Evolutionary conservation across 495 filamentous ascomycete species (phyloP).

Genomic region (Penicillium flavigenum): DNA sequence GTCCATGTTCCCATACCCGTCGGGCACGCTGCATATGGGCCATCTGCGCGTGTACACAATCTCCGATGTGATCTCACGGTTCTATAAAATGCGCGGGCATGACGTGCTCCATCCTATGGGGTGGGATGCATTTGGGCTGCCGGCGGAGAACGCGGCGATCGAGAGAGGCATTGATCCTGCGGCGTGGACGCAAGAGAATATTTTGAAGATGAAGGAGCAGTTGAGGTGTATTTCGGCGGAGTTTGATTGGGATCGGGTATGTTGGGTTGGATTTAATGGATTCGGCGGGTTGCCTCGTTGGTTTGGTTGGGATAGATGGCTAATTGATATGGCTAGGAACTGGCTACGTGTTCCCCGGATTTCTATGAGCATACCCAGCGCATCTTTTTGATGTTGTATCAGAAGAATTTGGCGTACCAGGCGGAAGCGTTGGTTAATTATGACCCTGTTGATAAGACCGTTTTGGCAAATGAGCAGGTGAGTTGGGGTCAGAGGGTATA

Average conservation of each 20-base stretch:
- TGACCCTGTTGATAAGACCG: constrained; percentile 85
- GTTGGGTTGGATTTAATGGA: constrained; percentile 34
- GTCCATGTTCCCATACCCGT: constrained; percentile 93
- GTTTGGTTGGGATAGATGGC: constrained; percentile 2
- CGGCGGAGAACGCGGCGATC: constrained; percentile 92
- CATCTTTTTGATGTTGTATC: constrained; percentile 73
- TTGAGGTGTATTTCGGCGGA: constrained; percentile 69
- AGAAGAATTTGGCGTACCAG: constrained; percentile 74
- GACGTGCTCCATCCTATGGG: constrained; percentile 85
- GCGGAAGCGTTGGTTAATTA: constrained; percentile 81
- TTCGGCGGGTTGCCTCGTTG: neutral
- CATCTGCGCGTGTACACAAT: constrained; percentile 90
- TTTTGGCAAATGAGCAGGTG: constrained; percentile 83
- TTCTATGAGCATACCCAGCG: constrained; percentile 89
- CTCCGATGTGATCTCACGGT: constrained; percentile 79
- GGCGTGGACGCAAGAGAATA: constrained; percentile 77
- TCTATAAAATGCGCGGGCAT: constrained; percentile 71
- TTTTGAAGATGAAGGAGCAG: constrained; percentile 80
- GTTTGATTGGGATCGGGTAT: constrained; percentile 80
- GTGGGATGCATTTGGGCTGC: constrained; percentile 90
- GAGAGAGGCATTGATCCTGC: constrained; percentile 77
- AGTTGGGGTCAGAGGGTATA: neutral
- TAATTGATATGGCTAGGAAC: constrained; percentile 54
- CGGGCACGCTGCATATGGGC: constrained; percentile 84
- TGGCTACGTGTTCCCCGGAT: constrained; percentile 75